A percentile compares a stretch with the other conserved stretches of the same genome.
These are phyloP conservation scores for Diaporthe australafricana DNA, from an alignment of 2,329 filamentous ascomycete species.

Conservation along the genomic window DNA sequence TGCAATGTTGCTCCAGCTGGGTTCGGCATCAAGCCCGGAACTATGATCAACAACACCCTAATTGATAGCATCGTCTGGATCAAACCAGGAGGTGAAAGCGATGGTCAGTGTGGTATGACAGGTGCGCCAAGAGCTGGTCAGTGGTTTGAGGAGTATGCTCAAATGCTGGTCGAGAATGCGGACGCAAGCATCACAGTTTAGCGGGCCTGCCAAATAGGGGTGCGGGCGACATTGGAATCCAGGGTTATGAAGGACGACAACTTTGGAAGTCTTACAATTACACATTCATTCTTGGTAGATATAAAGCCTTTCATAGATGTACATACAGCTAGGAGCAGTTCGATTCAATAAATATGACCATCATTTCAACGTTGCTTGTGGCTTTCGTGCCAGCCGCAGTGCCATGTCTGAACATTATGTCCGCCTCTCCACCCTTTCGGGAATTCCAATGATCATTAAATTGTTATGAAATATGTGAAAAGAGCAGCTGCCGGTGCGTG, in stretches of 20 bases:
- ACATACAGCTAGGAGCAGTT: background rate
- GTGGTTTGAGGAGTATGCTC: constrained; percentile 56
- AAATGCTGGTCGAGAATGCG: constrained; percentile 55
- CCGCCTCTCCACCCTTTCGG: too few species aligned
- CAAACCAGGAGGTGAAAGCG: constrained; percentile 58
- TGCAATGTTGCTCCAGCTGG: constrained; percentile 3
- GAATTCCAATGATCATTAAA: too few species aligned
- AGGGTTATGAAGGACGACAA: background rate
- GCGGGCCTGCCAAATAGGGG: background rate
- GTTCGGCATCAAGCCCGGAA: constrained; percentile 39
- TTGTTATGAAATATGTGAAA: too few species aligned
- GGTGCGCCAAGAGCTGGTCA: constrained; percentile 52
- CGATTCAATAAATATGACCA: too few species aligned
- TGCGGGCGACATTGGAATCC: background rate
- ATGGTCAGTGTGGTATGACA: constrained; percentile 52
- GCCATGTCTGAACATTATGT: too few species aligned
- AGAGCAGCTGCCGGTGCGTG: too few species aligned
- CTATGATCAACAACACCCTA: constrained; percentile 48
- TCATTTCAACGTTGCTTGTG: background rate
- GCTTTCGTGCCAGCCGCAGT: too few species aligned
- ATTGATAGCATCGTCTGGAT: constrained; percentile 58
- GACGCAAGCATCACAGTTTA: constrained; percentile 37
- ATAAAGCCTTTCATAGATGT: background rate
- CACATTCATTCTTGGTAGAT: background rate
- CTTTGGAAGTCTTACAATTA: too few species aligned